Evolutionary conservation across 2,329 filamentous ascomycete species (phyloP).

Genomic region (Botrytis pseudocinerea): DNA sequence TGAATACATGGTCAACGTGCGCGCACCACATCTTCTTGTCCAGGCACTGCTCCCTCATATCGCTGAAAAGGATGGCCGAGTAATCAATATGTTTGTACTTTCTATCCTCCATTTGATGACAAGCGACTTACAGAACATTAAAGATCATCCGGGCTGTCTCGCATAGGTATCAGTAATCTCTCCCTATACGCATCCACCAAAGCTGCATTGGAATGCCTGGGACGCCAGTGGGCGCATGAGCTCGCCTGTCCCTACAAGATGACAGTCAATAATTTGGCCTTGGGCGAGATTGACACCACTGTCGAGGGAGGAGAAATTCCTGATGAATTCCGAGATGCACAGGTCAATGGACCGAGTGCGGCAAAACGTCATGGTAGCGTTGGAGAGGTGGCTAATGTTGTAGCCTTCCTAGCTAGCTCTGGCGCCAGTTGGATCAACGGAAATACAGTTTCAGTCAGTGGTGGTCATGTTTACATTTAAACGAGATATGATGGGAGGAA

Average conservation of each 20-base stretch:
- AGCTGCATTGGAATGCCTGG: conserved; percentile 60
- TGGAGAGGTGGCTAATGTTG: conserved; percentile 21
- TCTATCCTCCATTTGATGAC: neutral
- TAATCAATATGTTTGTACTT: conserved; percentile 54
- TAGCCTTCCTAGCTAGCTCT: conserved; percentile 15
- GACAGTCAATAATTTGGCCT: conserved; percentile 18
- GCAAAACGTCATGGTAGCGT: conserved; percentile 17
- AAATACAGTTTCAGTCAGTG: conserved; percentile 18
- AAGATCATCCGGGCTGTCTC: neutral
- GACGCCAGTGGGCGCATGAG: conserved; percentile 54
- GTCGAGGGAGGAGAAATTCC: neutral
- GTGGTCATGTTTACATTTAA: conserved; percentile 5
- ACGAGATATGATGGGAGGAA: neutral
- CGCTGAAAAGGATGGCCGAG: conserved; percentile 45
- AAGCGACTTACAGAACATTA: neutral
- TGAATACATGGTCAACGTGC: conserved; percentile 48
- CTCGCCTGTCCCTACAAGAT: conserved; percentile 20
- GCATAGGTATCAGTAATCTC: neutral
- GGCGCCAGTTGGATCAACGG: conserved; percentile 24
- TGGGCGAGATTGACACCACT: neutral
- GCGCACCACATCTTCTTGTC: conserved; percentile 53
- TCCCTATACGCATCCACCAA: conserved; percentile 57
- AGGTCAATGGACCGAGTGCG: neutral
- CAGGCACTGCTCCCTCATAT: conserved; percentile 55
- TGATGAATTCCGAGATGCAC: neutral